These are phyloP conservation scores for Eucalyptus cladocalyx DNA, from an alignment of 345 rosid genomes.

Conservation along the genomic window DNA sequence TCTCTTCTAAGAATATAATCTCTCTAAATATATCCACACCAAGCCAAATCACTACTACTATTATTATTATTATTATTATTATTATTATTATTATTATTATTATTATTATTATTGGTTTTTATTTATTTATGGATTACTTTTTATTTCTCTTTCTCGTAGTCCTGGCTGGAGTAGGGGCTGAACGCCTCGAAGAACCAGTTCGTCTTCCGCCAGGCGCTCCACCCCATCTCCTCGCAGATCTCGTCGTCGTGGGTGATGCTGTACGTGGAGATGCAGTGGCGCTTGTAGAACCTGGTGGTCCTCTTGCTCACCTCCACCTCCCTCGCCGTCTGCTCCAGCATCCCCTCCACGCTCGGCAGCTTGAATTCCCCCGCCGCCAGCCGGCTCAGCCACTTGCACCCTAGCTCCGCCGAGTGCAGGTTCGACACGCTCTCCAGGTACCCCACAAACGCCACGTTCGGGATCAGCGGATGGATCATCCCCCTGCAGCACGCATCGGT, in stretches of 20 bases:
- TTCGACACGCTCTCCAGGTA: conserved; percentile 68
- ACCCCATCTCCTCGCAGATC: conserved; percentile 74
- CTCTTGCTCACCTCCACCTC: conserved; percentile 54
- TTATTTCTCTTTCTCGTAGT: conserved; percentile 12
- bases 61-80: no score
- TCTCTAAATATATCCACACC: not conserved
- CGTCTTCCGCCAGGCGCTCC: conserved; percentile 59
- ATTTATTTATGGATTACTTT: not conserved
- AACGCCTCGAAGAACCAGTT: conserved; percentile 59
- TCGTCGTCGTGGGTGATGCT: conserved; percentile 86
- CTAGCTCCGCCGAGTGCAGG: conserved; percentile 74
- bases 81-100: no score
- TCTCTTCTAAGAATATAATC: not conserved
- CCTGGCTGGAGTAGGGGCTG: conserved; percentile 65
- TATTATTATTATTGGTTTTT: not conserved
- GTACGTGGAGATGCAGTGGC: conserved; percentile 82
- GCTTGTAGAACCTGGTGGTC: conserved; percentile 64
- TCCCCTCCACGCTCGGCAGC: conserved; percentile 57
- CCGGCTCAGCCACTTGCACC: conserved; percentile 61
- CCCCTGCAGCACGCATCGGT: conserved; percentile 28
- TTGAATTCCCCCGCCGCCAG: conserved; percentile 39
- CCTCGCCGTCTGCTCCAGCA: conserved; percentile 38
- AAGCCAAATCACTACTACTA: not conserved
- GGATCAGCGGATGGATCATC: conserved; percentile 70
- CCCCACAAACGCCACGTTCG: conserved; percentile 74